phyloP scores from a whole-genome alignment of 306 rosid species.

The Dalbergia oliveri region DNA sequence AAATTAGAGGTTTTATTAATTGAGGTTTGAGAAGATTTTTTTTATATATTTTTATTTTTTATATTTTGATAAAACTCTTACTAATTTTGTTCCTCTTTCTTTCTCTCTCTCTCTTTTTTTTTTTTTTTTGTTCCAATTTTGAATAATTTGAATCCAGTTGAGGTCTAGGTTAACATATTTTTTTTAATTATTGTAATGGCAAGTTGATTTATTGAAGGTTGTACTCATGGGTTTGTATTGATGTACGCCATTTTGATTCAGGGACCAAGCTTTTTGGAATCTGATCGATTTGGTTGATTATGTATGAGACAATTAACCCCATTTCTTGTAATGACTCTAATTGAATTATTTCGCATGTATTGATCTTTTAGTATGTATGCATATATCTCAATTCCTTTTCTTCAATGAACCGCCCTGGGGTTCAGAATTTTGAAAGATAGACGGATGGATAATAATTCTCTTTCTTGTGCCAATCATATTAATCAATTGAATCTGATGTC shows the following conservation, averaged over 20 bases:
- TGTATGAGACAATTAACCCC: slow-evolving; percentile 7
- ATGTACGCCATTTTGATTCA: slow-evolving; percentile 13
- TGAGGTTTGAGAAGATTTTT: slow-evolving; percentile 20
- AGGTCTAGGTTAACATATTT: neutral
- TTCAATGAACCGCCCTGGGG: neutral
- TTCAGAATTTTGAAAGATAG: neutral
- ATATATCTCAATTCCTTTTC: neutral
- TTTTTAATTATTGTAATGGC: neutral
- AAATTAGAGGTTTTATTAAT: slow-evolving; percentile 32
- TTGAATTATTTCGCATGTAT: neutral
- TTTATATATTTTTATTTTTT: neutral
- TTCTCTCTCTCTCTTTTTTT: neutral
- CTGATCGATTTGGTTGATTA: slow-evolving; percentile 28
- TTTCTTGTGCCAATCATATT: neutral
- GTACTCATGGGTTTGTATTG: slow-evolving; percentile 2
- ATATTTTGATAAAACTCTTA: neutral
- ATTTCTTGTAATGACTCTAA: slow-evolving; percentile 14
- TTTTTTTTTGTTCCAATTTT: neutral
- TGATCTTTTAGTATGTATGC: neutral
- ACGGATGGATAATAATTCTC: neutral
- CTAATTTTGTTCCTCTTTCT: neutral
- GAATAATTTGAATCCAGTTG: slow-evolving; percentile 33
- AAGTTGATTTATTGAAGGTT: slow-evolving; percentile 2
- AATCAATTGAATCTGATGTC: neutral
- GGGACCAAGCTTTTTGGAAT: neutral